Base-by-base conservation (phyloP, 2,329 filamentous ascomycete genomes). In the Celoporthe dispersa region DNA sequence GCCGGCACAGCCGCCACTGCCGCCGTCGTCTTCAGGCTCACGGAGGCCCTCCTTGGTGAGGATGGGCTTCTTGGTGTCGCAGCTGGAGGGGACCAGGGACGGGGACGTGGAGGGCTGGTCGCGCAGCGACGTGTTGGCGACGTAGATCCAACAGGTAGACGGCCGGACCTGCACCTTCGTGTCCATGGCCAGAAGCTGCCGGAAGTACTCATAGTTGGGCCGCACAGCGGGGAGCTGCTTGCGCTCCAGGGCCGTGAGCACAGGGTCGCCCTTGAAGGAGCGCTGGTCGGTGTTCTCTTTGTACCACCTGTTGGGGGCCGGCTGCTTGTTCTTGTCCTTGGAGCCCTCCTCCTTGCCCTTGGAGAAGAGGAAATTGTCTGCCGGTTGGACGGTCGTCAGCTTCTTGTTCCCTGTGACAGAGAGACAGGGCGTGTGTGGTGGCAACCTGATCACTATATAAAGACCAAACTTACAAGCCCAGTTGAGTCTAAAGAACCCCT, bases 231-330 rank as follows among this genome's bases (percentile, higher is more conserved):
- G 87, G 53, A 89, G 81, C 37, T 85, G 82, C 31, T 84, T 84
- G 74, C 90, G 84, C 11, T 88, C 85, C 44, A 91, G 82, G 11
- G 89, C 88, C 69, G 84, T 85, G 71, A 91, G 80, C n/a, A 90
- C 87, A 3, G 87, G 84, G 77, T 91, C 89, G 70, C 87, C 86
- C 79, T 90, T 90, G 82, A 91, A 88, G 9, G 87, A 90, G 69
- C 81, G 80, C n/a, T 78, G 83, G 75, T 84, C 85, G 68, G 76
- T 74, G 28, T 80, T 78, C 51, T 72, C 69, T 55, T 72, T 71
- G 67, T 72, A 72, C 68, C 68, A 72, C 48, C 70, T 63, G 37
- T 67, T 69, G 22, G 70, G 70, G 31, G 59, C 67, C 19, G 41
- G 79, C 22, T 78, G 77, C 44, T 78, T 79, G 35, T 77, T 71